Base-by-base conservation (phyloP, 495 filamentous ascomycete species). In the Acidomyces sp. region DNA sequence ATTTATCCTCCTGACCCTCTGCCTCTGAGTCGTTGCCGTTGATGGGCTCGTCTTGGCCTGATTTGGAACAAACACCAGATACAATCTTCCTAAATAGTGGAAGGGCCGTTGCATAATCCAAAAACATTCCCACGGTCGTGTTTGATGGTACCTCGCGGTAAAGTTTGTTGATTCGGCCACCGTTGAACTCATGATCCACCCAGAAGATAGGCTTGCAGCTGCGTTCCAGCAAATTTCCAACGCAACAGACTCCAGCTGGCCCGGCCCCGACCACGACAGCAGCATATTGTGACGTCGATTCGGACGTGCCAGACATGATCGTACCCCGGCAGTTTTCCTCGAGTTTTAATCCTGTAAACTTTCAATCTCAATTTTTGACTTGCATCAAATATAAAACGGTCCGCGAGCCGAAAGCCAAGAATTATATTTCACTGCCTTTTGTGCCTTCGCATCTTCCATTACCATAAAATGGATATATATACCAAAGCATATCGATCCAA, bases 121-220 rank as follows among this genome's bases (percentile, higher is more conserved):
- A 39, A 39, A 52, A 52, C 6, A 45, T 23, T 16, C 17, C 22
- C 15, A 41, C 48, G 22, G 46, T 52, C 2, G 48, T 52, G 19
- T 52, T 52, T 15, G 43, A 47, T 5, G 48, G 48, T 25, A 52
- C 48, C 34, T 52, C 48, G 9, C 48, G 43, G 24, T 52, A 52
- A 18, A 25, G 31, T 18, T 31, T 16, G 24, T 52, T 52, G 11
- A 52, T 30, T 5, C 48, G 37, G 9, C 48, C 48, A 2, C 43
- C 48, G 19, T 52, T 32, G 28, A 52, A 52, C 2, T 11, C 43
- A 13, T 42, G 22, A 19, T 52, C 48, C 16, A 52, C 48, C 48
- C 48, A 52, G 6, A 52, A 21, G 19, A 52, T 47, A 3, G 48
- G 48, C 20, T 34, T 18, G 1, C 46, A 16, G 11, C 41, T 44